A percentile compares a stretch with the other conserved stretches of the same genome.
Conservation (phyloP, 2,329 filamentous ascomycete species). For the Trichoderma polysporum region DNA sequence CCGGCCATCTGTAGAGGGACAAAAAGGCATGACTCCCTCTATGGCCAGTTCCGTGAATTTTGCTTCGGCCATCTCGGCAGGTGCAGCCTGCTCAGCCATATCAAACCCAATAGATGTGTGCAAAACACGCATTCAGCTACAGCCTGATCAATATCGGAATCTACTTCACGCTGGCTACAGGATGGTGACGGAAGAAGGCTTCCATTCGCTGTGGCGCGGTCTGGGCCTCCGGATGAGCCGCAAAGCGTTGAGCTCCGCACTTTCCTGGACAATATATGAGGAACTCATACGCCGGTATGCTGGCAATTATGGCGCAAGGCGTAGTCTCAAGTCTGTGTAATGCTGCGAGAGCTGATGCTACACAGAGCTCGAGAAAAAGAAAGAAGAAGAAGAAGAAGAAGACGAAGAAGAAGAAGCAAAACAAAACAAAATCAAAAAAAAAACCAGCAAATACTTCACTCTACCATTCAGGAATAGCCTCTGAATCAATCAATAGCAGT, state of each 20-base stretch:
- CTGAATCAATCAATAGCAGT: background rate
- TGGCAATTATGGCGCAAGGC: slow-evolving; percentile 16
- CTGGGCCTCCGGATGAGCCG: slow-evolving; percentile 82
- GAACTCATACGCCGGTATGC: slow-evolving; percentile 70
- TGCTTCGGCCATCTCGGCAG: slow-evolving; percentile 75
- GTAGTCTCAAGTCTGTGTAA: slow-evolving; percentile 13
- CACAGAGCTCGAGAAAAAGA: background rate
- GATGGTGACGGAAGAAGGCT: slow-evolving; percentile 81
- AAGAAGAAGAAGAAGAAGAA: background rate
- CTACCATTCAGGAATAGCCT: background rate
- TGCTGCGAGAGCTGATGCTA: too few relatives aligned
- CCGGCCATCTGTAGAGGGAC: slow-evolving; percentile 20
- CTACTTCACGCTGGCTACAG: slow-evolving; percentile 72
- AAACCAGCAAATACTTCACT: background rate
- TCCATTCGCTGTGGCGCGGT: slow-evolving; percentile 80
- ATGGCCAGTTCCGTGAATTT: slow-evolving; percentile 74
- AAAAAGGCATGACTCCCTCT: slow-evolving; percentile 32
- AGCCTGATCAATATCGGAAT: slow-evolving; percentile 79
- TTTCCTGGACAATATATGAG: slow-evolving; percentile 97
- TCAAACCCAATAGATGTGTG: slow-evolving; percentile 97
- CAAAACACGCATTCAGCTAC: slow-evolving; percentile 91
- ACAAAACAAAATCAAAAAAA: background rate
- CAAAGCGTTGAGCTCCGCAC: slow-evolving; percentile 89
- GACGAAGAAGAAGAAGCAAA: background rate
- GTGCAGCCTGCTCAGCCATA: slow-evolving; percentile 77